Conservation (phyloP, 1,139 yeast species). For the Meyerozyma smithsonii region DNA sequence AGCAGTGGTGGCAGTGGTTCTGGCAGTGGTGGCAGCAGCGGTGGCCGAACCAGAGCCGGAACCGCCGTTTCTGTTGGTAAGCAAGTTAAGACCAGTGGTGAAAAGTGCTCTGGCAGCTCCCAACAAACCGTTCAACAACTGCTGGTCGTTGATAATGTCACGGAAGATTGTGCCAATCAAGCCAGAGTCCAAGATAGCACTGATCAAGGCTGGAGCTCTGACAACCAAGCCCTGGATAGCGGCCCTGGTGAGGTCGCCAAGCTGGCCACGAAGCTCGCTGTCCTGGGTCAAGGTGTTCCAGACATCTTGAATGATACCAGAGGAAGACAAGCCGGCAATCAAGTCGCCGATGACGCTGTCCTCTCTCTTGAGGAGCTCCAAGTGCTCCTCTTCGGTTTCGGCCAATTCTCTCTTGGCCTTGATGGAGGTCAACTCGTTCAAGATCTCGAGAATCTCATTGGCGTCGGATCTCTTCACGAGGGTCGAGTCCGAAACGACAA, state of each 20-base stretch:
- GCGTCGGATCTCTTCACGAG: conserved; percentile 36
- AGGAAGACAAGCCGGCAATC: conserved; percentile 32
- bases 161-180: conserved; percentile 32
- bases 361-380: conserved; percentile 35
- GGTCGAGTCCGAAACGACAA: conserved; percentile 15
- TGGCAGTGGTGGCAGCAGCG: conserved; percentile 14
- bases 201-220: conserved; percentile 40
- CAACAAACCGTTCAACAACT: conserved; percentile 33
- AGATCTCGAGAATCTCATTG: conserved; percentile 29
- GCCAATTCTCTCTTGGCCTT: conserved; percentile 33
- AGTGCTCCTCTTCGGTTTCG: conserved; percentile 24
- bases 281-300: conserved; percentile 34
- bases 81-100: conserved; percentile 28
- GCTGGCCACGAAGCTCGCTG: conserved; percentile 22
- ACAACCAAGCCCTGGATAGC: conserved; percentile 34
- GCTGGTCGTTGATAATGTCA: conserved; percentile 29
- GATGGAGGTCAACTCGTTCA: conserved; percentile 29
- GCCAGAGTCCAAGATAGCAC: conserved; percentile 44
- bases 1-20: conserved; percentile 15
- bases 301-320: conserved; percentile 38
- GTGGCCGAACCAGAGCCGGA: conserved; percentile 5
- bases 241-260: conserved; percentile 26
- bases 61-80: conserved; percentile 17
- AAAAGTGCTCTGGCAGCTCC: conserved; percentile 33
- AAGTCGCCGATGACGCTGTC: conserved; percentile 34